These are phyloP conservation scores for Solanum sejunctum DNA, from an alignment of 257 asterid genomes.

Conservation along the genomic window DNA sequence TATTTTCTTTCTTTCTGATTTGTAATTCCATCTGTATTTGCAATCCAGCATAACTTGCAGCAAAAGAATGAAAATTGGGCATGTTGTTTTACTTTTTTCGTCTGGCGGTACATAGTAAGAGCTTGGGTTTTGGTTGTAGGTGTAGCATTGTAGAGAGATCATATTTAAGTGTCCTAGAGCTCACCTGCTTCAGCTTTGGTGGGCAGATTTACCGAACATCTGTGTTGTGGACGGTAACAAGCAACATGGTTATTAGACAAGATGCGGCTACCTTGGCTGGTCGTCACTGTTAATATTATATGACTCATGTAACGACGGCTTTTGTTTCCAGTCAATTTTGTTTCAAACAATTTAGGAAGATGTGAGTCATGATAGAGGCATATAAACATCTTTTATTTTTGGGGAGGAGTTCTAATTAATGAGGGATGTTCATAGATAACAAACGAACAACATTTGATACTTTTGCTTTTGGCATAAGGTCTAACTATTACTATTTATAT, in stretches of 20 bases:
- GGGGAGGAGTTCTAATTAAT: neutral
- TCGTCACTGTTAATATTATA: neutral
- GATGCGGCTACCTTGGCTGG: neutral
- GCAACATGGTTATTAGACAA: neutral
- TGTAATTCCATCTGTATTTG: neutral
- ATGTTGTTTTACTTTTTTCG: neutral
- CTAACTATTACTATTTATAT: neutral
- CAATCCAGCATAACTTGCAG: neutral
- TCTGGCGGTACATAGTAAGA: neutral
- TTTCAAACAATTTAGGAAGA: neutral
- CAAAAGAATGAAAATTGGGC: neutral
- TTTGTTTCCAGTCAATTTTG: neutral
- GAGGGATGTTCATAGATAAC: neutral
- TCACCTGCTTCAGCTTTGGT: neutral
- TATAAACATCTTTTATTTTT: neutral
- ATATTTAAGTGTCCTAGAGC: neutral
- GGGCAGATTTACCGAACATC: neutral
- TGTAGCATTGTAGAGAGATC: neutral
- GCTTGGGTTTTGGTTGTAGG: neutral
- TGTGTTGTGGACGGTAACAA: neutral
- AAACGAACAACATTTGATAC: neutral
- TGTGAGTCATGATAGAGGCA: neutral
- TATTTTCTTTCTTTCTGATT: neutral
- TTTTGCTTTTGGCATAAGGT: neutral
- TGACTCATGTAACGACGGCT: neutral